Evolutionary conservation across 805 yeast species (phyloP), one percentile per base, ranked within the genome.

Genomic region (Starmerella bombicola): DNA sequence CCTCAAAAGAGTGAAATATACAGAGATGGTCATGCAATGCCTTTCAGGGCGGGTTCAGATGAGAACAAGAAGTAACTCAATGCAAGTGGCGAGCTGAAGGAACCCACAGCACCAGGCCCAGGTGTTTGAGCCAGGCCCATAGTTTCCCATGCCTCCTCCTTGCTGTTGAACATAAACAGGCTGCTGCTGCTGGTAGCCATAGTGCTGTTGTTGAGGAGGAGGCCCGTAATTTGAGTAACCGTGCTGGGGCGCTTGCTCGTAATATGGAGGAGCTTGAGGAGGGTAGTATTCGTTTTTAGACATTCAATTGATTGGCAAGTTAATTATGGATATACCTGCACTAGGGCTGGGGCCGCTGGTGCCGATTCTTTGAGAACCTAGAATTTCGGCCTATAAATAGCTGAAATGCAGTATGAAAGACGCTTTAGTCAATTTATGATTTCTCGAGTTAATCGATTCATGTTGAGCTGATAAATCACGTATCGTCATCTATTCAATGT

Each of bases 21-120:
- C n/a, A n/a, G n/a, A n/a, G n/a, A n/a, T n/a, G n/a, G n/a, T n/a
- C n/a, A n/a, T n/a, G n/a, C n/a, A n/a, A n/a, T n/a, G n/a, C n/a
- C n/a, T n/a, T n/a, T 13, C 28, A 24, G 13, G 13, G 28, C 28
- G 28, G 28, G 28, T 24, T 24, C 28, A 24, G n/a, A 46, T 40
- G 5, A 45, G 35, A 9, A 40, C 4, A 16, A 22, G 38, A 8
- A 41, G 37, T 34, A 47, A 21, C 32, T 47, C 50, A 13, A 46
- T 6, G 40, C 50, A 47, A 13, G 21, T 40, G 4, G 50, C 50
- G n/a, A 47, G 40, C 23, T 48, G 42, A 10, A 47, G 21, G 22
- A 41, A 22, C 3, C 50, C 46, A 19, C 49, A 47, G 46, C 43
- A 41, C 50, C 50, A 47, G 18, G 12, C 21, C 46, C 49, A 40